Conservation (phyloP, 164 flowering plant species). For the Akebia trifoliata region DNA sequence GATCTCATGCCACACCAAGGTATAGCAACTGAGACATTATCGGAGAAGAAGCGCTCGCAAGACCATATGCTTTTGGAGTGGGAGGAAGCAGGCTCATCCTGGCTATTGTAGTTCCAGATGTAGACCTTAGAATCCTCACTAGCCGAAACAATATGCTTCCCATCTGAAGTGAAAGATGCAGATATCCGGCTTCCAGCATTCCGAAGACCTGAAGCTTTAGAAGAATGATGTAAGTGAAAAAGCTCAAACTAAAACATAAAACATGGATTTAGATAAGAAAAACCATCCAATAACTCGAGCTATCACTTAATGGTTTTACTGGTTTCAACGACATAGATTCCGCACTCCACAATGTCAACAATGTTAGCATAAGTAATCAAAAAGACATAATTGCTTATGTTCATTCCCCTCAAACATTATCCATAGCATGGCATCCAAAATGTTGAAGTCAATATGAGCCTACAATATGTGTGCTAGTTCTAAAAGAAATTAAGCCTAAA, state of each 20-base stretch:
- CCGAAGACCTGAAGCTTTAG: conserved; percentile 32
- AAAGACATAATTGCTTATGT: too few relatives aligned
- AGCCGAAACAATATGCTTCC: conserved; percentile 65
- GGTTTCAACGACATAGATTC: not conserved
- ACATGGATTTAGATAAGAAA: not conserved
- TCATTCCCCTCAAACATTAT: too few relatives aligned
- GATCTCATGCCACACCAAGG: conserved; percentile 66
- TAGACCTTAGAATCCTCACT: conserved; percentile 65
- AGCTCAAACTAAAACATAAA: not conserved
- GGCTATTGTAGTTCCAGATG: conserved; percentile 51
- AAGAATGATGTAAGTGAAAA: not conserved
- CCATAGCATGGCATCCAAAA: too few relatives aligned
- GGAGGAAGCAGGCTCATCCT: conserved; percentile 23
- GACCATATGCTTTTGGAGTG: conserved; percentile 39
- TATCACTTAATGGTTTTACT: not conserved
- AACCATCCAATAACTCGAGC: not conserved
- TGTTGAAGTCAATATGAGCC: too few relatives aligned
- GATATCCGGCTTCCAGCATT: conserved; percentile 43
- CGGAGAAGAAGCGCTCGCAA: conserved; percentile 56
- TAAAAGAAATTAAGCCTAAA: not conserved
- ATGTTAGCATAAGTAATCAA: too few relatives aligned
- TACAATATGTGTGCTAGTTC: too few relatives aligned
- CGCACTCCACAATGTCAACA: not conserved
- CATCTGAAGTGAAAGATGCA: conserved; percentile 69
- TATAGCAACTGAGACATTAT: conserved; percentile 54